Conservation (phyloP, 371 early-diverging fungal genomes). For the Rhizopus arrhizus region DNA sequence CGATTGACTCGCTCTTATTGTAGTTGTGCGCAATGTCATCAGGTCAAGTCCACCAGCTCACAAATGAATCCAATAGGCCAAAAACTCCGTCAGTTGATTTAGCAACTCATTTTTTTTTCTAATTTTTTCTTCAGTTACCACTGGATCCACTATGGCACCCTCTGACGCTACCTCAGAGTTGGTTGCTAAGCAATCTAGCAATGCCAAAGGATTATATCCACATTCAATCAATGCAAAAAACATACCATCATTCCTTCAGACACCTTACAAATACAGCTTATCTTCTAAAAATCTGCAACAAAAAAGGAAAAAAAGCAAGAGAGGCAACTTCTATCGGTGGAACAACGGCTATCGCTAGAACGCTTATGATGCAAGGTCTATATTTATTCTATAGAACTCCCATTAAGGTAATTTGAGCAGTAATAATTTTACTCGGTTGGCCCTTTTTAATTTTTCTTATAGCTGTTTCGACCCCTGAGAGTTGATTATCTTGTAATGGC, state of each 20-base stretch:
- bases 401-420: constrained; percentile 56
- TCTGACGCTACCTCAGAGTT: background rate
- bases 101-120: background rate
- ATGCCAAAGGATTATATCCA: background rate
- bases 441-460: constrained; percentile 1
- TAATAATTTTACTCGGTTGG: background rate
- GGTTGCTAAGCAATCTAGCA: background rate
- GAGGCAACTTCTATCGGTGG: constrained; percentile 62
- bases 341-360: constrained; percentile 61
- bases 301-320: constrained; percentile 43
- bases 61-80: too few species aligned
- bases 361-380: constrained; percentile 66
- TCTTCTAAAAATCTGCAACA: constrained; percentile 14
- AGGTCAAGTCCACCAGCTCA: too few species aligned
- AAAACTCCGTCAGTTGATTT: background rate
- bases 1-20: too few species aligned
- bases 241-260: constrained; percentile 20
- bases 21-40: too few species aligned
- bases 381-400: constrained; percentile 80
- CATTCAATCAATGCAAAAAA: constrained; percentile 6
- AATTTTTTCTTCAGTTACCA: background rate
- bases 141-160: constrained; percentile 1
- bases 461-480: constrained; percentile 79
- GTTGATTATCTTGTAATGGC: constrained; percentile 82
- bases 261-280: constrained; percentile 16